phyloP scores from a whole-genome alignment of 1,139 yeast genomes.

The Yamadazyma mexicana region DNA sequence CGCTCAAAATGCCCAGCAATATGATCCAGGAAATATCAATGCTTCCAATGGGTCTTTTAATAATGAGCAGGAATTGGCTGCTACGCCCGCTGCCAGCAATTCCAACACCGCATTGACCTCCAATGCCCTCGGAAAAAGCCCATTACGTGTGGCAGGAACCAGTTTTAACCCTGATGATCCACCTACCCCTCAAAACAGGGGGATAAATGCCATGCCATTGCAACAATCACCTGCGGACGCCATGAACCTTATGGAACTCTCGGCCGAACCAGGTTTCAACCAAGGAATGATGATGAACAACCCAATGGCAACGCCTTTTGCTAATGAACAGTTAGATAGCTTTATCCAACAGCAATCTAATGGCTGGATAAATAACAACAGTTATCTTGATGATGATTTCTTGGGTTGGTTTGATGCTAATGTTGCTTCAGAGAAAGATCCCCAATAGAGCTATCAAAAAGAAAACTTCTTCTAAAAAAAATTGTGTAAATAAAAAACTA shows the following conservation, averaged over 20 bases:
- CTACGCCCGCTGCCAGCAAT: background rate
- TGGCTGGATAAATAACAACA: constrained; percentile 75
- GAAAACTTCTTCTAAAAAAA: too few relatives aligned
- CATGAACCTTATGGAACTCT: constrained; percentile 12
- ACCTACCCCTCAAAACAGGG: background rate
- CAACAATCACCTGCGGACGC: constrained; percentile 4
- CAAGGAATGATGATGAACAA: constrained; percentile 12
- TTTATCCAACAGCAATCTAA: constrained; percentile 80
- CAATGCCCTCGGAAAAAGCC: background rate
- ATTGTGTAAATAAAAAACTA: too few relatives aligned
- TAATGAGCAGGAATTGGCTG: background rate
- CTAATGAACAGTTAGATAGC: constrained; percentile 48
- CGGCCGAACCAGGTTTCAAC: constrained; percentile 17
- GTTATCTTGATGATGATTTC: constrained; percentile 68
- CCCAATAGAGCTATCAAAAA: background rate
- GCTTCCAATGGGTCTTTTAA: background rate
- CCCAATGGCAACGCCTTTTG: constrained; percentile 16
- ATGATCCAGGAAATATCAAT: too few relatives aligned
- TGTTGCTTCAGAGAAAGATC: constrained; percentile 28
- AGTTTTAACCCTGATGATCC: background rate
- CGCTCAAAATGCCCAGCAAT: too few relatives aligned
- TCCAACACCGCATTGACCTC: too few relatives aligned
- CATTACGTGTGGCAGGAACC: background rate
- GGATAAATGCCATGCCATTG: background rate
- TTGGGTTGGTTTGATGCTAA: constrained; percentile 91